phyloP scores from a whole-genome alignment of 2,329 filamentous ascomycete species.

The Cladophialophora carrionii region DNA sequence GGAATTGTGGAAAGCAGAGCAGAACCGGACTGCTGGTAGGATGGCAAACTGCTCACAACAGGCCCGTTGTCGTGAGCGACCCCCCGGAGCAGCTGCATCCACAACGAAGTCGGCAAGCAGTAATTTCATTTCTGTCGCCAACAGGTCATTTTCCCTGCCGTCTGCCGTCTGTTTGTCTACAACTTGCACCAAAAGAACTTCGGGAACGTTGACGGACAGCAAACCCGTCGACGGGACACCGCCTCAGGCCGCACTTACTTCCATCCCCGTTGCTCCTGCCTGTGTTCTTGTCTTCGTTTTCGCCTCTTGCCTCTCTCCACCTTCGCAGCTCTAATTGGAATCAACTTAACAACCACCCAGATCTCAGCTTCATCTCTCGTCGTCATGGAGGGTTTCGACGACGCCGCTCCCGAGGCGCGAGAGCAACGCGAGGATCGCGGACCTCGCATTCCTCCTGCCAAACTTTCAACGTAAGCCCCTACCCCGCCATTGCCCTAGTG shows the following conservation, averaged over 20 bases:
- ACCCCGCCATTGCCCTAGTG: background rate
- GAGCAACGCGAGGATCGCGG: conserved; percentile 30
- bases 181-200: background rate
- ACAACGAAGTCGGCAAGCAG: background rate
- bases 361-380: conserved; percentile 5
- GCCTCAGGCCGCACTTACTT: background rate
- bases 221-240: conserved; percentile 2
- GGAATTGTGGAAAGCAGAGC: background rate
- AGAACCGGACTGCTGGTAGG: background rate
- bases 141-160: conserved; percentile 5
- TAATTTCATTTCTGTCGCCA: background rate
- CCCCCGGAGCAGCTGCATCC: background rate
- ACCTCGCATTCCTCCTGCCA: conserved; percentile 32
- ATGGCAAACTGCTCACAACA: background rate
- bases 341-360: background rate
- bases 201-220: background rate
- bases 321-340: background rate
- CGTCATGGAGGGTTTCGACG: conserved; percentile 26
- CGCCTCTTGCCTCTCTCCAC: background rate
- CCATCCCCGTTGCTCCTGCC: background rate
- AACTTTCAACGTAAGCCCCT: conserved; percentile 24
- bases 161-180: background rate
- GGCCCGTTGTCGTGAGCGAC: background rate
- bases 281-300: background rate
- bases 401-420: conserved; percentile 9